A percentile compares a stretch with the other conserved stretches of the same genome.
Evolutionary conservation across 345 rosid genomes (phyloP).

Genomic region (Eucalyptus cloeziana): DNA sequence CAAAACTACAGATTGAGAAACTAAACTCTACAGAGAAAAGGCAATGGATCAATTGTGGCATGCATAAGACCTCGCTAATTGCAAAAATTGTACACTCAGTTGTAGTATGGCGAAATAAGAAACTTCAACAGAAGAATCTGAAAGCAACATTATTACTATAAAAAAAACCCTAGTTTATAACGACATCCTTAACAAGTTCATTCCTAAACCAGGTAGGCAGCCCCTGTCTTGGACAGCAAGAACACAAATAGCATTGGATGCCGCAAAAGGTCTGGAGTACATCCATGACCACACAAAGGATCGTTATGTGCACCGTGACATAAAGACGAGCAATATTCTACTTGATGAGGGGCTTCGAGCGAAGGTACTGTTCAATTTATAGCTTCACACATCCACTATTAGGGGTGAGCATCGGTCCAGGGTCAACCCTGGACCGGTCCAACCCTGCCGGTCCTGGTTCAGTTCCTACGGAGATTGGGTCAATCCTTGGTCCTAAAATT

Average conservation of each 20-base stretch:
- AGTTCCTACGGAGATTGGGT: too few species aligned
- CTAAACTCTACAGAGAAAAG: neutral
- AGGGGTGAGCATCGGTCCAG: too few species aligned
- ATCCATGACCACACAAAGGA: constrained; percentile 64
- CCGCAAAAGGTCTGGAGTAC: constrained; percentile 55
- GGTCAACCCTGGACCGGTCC: too few species aligned
- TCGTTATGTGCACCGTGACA: constrained; percentile 52
- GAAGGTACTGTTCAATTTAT: constrained; percentile 21
- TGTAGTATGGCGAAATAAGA: neutral
- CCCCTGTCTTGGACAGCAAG: constrained; percentile 61
- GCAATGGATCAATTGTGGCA: neutral
- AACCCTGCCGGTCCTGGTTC: too few species aligned
- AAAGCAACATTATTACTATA: neutral
- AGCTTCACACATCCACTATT: neutral
- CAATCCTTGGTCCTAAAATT: too few species aligned
- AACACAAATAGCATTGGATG: constrained; percentile 52
- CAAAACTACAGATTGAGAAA: neutral
- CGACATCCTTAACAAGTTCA: neutral
- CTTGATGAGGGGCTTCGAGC: constrained; percentile 44
- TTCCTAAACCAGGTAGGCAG: constrained; percentile 20
- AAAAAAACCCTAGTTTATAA: neutral
- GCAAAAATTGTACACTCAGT: neutral
- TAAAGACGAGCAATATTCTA: constrained; percentile 55
- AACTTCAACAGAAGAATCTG: neutral
- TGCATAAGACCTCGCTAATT: neutral